phyloP scores from a whole-genome alignment of 768 basidiomycete genomes.

The Sarcodon aspratus region DNA sequence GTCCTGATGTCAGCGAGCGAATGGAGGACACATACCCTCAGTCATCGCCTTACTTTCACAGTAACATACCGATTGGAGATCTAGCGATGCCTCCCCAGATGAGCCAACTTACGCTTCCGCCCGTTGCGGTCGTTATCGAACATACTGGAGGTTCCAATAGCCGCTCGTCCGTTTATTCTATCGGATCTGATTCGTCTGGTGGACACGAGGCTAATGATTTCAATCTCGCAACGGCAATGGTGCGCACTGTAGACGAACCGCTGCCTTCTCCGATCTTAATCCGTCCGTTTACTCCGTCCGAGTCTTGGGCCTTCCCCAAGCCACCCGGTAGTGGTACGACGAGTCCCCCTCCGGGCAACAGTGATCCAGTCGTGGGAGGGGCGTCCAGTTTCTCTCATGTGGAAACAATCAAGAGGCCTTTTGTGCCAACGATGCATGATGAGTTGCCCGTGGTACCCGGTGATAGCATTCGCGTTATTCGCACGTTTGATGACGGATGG shows the following conservation, averaged over 20 bases:
- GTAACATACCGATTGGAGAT: too few species aligned
- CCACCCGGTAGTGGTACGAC: conserved; percentile 25
- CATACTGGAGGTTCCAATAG: not conserved
- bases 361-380: not conserved
- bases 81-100: not conserved
- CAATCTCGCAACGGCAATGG: not conserved
- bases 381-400: conserved; percentile 21
- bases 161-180: not conserved
- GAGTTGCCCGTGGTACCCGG: conserved; percentile 42
- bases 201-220: not conserved
- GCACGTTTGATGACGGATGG: conserved; percentile 65
- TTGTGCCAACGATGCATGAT: conserved; percentile 42
- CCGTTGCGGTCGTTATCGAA: not conserved
- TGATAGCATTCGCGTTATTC: conserved; percentile 41
- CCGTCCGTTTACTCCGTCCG: conserved; percentile 54
- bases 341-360: not conserved
- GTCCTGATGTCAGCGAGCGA: conserved; percentile 1
- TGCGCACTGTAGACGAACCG: not conserved
- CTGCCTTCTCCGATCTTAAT: conserved; percentile 45
- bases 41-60: too few species aligned
- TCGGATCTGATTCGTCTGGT: not conserved
- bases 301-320: conserved; percentile 59
- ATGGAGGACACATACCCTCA: too few species aligned
- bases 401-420: conserved; percentile 44
- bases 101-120: not conserved